Conservation (phyloP, 805 yeast species). For the Candida lessepsii region DNA sequence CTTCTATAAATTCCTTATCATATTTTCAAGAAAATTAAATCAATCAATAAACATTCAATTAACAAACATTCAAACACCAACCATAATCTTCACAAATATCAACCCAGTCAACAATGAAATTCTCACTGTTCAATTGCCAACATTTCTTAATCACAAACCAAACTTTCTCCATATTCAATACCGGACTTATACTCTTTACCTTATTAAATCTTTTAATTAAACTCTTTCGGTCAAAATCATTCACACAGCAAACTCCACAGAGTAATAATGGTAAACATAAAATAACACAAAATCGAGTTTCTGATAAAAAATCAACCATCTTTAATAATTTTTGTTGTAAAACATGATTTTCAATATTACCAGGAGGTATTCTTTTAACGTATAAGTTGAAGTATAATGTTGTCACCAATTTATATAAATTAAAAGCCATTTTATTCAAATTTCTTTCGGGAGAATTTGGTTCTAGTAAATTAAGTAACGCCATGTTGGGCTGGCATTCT, state of each 20-base stretch:
- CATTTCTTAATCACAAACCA: constrained; percentile 18
- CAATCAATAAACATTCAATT: neutral
- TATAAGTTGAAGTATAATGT: constrained; percentile 11
- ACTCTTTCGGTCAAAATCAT: constrained; percentile 18
- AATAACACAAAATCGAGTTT: constrained; percentile 15
- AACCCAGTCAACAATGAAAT: constrained; percentile 22
- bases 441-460: neutral
- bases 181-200: constrained; percentile 16
- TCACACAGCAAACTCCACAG: constrained; percentile 25
- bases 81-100: constrained; percentile 25
- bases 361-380: constrained; percentile 9
- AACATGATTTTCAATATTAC: constrained; percentile 6
- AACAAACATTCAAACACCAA: constrained; percentile 21
- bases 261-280: constrained; percentile 22
- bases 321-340: constrained; percentile 7
- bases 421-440: constrained; percentile 3
- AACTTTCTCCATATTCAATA: constrained; percentile 18
- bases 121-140: constrained; percentile 23
- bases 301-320: constrained; percentile 6
- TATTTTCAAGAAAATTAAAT: no score
- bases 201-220: constrained; percentile 18
- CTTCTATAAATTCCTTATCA: no score
- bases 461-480: constrained; percentile 3
- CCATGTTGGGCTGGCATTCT: constrained; percentile 7
- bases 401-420: constrained; percentile 5